Base-by-base conservation (phyloP, 768 basidiomycete genomes). In the Naematelia aurantialba region DNA sequence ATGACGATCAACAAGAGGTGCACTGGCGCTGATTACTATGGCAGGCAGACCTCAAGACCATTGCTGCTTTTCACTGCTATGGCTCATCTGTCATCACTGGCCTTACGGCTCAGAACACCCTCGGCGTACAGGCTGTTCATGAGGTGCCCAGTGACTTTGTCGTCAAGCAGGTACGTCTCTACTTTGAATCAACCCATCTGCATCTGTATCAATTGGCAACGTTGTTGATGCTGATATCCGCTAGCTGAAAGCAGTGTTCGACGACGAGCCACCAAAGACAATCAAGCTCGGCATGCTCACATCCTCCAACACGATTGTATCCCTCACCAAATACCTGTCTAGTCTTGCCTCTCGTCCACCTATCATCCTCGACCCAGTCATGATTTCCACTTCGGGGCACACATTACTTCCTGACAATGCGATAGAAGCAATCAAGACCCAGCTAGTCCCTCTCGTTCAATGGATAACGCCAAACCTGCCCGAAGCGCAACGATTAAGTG, bases 261-360 rank as follows among this genome's bases (percentile, higher is more conserved):
- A 81, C 12, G 92, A 96, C 70, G 82, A 89, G 34, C 77, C 84
- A 4, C 79, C 89, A 11, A 78, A 81, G 39, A 87, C 85, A 1
- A 83, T 96, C 65, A 97, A 97, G 77, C 89, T 88, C 0, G 92
- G 93, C 12, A 94, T 96, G 93, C 81, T 97, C 0, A 86, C 82
- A 67, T 83, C 87, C 59, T 79, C 82, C 0, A 80, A 78, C 0
- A 84, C 81, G 46, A 83, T 84, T 22, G 77, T 72, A 11, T 79
- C 81, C 0, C 81, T 90, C 2, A 82, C 83, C 1, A 60, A 75
- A 1, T 78, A 82, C 11, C 80, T 92, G 78, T 81, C 61, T 83
- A 81, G 67, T n/a, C 59, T 13, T 53, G 55, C 24, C 44, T 58
- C 4, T 61, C 76, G 26, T 5, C 82, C 85, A 0, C 83, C 84